Conservation (phyloP, 2,329 filamentous ascomycete species). For the Aspergillus ibericus region DNA sequence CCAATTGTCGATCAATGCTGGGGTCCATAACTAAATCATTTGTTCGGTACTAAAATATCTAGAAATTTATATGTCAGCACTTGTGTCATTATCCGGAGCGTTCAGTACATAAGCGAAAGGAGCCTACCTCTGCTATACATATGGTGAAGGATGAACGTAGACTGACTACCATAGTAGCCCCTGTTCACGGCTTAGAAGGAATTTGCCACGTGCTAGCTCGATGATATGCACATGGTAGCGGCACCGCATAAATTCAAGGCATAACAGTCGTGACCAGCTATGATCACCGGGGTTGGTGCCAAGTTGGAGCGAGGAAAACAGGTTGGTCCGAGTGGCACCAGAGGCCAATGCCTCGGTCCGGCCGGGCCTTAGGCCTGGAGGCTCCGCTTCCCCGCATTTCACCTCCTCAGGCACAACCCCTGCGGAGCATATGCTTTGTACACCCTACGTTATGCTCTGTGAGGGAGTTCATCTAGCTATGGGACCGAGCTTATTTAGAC, state of each 20-base stretch:
- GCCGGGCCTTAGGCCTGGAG: background rate
- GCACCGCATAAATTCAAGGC: background rate
- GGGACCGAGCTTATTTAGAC: background rate
- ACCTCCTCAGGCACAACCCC: background rate
- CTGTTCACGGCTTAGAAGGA: background rate
- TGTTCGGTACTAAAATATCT: background rate
- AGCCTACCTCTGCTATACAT: background rate
- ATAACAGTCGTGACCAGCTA: background rate
- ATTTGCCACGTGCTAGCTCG: background rate
- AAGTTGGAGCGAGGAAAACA: background rate
- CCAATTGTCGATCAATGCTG: too few species aligned
- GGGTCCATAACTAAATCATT: background rate
- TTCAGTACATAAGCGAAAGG: background rate
- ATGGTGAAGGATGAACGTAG: background rate
- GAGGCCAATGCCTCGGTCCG: constrained; percentile 22
- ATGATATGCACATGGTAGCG: background rate
- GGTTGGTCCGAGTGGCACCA: background rate
- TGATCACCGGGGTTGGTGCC: background rate
- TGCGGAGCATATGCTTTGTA: background rate
- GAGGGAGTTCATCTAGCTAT: background rate
- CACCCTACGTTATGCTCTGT: background rate
- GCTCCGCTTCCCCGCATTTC: constrained; percentile 14
- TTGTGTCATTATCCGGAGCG: background rate
- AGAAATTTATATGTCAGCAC: background rate
- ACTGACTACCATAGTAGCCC: background rate